Evolutionary conservation across 148 eudicot genomes (phyloP).

Genomic region (Dianthus caryophyllus): DNA sequence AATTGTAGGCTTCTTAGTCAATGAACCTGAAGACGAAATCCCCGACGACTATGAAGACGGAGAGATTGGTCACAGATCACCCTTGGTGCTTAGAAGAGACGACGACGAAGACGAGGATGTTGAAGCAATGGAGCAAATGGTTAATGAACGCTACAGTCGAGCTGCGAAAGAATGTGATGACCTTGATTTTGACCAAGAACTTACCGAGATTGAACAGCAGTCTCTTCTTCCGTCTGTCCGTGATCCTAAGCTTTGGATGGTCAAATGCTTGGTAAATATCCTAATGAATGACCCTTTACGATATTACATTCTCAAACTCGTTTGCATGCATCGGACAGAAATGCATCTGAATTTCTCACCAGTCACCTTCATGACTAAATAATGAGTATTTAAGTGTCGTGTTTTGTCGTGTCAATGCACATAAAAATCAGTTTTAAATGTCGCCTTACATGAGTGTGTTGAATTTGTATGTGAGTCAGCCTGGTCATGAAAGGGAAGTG

Average conservation of each 20-base stretch:
- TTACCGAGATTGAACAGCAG: conserved; percentile 71
- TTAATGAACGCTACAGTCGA: conserved; percentile 51
- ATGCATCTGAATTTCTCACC: too few species aligned
- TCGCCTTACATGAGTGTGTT: not conserved
- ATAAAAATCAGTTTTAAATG: not conserved
- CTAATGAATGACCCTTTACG: not conserved
- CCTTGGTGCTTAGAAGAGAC: conserved; percentile 47
- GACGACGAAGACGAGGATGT: conserved; percentile 56
- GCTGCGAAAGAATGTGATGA: conserved; percentile 23
- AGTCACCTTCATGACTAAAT: not conserved
- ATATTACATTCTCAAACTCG: not conserved
- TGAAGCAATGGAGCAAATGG: conserved; percentile 51
- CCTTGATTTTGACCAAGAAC: conserved; percentile 56
- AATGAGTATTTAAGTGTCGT: not conserved
- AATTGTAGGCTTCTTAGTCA: conserved; percentile 58
- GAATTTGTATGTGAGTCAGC: conserved; percentile 40
- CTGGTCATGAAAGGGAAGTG: conserved; percentile 83
- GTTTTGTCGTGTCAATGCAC: not conserved
- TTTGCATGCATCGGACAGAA: not conserved
- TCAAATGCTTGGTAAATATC: conserved; percentile 74
- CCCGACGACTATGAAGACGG: conserved; percentile 62
- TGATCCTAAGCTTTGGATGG: conserved; percentile 93
- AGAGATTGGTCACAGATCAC: conserved; percentile 43
- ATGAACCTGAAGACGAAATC: conserved; percentile 36
- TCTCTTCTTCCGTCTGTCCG: conserved; percentile 69